phyloP scores from a whole-genome alignment of 2,329 filamentous ascomycete species.

The Aaosphaeria pasadenensis region DNA sequence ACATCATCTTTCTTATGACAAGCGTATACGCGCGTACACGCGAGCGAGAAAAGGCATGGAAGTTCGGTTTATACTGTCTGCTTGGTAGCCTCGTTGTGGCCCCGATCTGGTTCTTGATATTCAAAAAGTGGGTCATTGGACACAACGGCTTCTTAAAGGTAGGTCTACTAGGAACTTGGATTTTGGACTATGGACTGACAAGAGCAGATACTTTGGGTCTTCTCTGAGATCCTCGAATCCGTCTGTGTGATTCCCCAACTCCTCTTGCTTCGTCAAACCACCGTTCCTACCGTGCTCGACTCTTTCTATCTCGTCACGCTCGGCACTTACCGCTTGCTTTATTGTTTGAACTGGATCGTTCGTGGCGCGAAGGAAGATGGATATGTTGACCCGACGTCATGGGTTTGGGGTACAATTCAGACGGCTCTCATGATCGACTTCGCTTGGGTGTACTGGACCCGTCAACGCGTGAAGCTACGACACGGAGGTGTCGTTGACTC shows the following conservation, averaged over 20 bases:
- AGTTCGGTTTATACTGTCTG: conserved; percentile 70
- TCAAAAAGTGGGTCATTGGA: conserved; percentile 50
- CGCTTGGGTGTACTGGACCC: conserved; percentile 92
- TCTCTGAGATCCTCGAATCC: conserved; percentile 89
- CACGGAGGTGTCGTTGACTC: conserved; percentile 85
- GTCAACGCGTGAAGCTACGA: conserved; percentile 90
- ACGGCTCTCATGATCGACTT: conserved; percentile 91
- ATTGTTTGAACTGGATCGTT: conserved; percentile 88
- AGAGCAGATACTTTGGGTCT: conserved; percentile 74
- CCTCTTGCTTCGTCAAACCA: conserved; percentile 88
- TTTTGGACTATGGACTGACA: neutral
- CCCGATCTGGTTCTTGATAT: conserved; percentile 70
- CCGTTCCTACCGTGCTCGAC: conserved; percentile 90
- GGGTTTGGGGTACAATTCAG: conserved; percentile 86
- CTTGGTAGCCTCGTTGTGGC: conserved; percentile 64
- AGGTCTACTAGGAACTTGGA: conserved; percentile 1
- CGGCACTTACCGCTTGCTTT: conserved; percentile 83
- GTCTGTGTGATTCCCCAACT: conserved; percentile 89
- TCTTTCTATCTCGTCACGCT: conserved; percentile 91
- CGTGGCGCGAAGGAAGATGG: conserved; percentile 58
- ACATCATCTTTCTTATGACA: conserved; percentile 86
- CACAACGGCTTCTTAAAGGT: conserved; percentile 39
- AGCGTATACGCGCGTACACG: conserved; percentile 81
- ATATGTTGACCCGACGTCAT: conserved; percentile 66
- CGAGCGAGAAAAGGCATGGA: conserved; percentile 92